These are phyloP conservation scores for Cladosporium sp. DNA, from an alignment of 2,329 filamentous ascomycete species.

Conservation along the genomic window DNA sequence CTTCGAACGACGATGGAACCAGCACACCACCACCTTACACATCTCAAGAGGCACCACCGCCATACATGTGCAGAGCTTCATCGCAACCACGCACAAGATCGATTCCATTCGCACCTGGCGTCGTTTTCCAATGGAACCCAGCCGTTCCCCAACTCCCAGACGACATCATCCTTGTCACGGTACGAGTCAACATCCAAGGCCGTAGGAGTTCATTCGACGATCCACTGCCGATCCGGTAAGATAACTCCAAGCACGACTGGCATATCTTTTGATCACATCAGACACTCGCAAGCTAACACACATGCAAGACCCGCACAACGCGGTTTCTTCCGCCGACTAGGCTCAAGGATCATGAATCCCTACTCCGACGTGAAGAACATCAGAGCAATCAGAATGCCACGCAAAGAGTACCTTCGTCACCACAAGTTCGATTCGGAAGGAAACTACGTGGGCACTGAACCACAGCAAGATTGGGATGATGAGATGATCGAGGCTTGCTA, in stretches of 20 bases:
- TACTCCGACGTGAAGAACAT: constrained; percentile 19
- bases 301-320: constrained; percentile 21
- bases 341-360: constrained; percentile 20
- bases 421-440: constrained; percentile 24
- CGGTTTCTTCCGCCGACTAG: constrained; percentile 25
- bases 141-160: not conserved
- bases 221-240: constrained; percentile 11
- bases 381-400: constrained; percentile 30
- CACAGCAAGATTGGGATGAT: constrained; percentile 27
- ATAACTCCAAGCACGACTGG: not conserved
- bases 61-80: not conserved
- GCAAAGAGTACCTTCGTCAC: constrained; percentile 25
- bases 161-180: constrained; percentile 27
- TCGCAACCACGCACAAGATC: not conserved
- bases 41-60: constrained; percentile 1
- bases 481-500: constrained; percentile 21
- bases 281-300: not conserved
- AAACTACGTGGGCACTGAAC: constrained; percentile 28
- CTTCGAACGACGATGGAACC: not conserved
- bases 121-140: constrained; percentile 4
- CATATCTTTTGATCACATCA: no score
- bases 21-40: not conserved
- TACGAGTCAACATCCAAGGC: constrained; percentile 16
- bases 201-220: constrained; percentile 9
- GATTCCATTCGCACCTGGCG: not conserved